These are phyloP conservation scores for Leishmania major DNA, from an alignment of 208 protist genomes.

Conservation along the genomic window DNA sequence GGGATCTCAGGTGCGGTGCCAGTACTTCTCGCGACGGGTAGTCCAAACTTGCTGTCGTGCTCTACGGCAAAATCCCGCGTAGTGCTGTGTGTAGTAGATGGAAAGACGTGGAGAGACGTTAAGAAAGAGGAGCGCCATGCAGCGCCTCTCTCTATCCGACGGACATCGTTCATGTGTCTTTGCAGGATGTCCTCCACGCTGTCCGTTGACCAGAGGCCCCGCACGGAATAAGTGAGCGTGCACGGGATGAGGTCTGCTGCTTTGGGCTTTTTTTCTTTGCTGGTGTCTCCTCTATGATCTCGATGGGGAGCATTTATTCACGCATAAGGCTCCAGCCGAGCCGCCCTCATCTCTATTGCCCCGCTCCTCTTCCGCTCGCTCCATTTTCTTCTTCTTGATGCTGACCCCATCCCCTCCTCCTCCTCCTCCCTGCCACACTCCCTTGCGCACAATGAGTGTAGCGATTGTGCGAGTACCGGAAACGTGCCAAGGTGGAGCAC, in stretches of 20 bases:
- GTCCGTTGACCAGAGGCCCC: not conserved
- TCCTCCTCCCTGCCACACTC: not conserved
- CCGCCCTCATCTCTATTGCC: not conserved
- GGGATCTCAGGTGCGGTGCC: not conserved
- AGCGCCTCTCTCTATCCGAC: not conserved
- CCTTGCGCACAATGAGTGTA: not conserved
- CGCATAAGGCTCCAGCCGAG: not conserved
- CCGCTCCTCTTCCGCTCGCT: not conserved
- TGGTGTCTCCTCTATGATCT: not conserved
- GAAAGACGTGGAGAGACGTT: not conserved
- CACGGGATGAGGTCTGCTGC: not conserved
- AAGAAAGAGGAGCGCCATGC: not conserved
- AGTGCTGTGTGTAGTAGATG: not conserved
- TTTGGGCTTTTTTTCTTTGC: not conserved
- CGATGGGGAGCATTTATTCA: not conserved
- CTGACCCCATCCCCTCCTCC: not conserved
- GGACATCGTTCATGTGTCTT: not conserved
- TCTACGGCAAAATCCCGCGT: not conserved
- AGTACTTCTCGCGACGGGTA: not conserved
- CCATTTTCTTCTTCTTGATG: not conserved
- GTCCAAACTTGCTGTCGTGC: not conserved
- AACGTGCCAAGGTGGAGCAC: not conserved
- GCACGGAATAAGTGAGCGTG: not conserved
- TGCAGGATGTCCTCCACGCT: not conserved
- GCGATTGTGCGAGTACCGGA: not conserved